A percentile compares a stretch with the other conserved stretches of the same genome.
Evolutionary conservation across 495 filamentous ascomycete species (phyloP).

Genomic region (Daldinia decipiens): DNA sequence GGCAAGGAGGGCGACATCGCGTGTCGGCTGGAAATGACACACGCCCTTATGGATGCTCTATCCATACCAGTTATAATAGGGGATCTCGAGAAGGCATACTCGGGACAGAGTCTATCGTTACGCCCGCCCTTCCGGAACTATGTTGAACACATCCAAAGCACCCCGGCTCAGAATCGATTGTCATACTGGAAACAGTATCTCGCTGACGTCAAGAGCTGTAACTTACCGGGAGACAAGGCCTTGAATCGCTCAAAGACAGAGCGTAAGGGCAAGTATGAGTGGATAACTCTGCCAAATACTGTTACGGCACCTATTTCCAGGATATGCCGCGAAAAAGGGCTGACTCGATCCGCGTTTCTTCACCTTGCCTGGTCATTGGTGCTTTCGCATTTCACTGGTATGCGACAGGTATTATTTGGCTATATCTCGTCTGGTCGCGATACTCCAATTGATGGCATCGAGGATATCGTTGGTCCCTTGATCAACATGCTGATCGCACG

Average conservation of each 20-base stretch:
- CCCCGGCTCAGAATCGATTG: neutral
- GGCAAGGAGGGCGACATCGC: neutral
- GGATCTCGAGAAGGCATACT: neutral
- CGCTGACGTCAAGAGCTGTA: neutral
- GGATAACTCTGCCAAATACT: neutral
- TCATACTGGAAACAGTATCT: neutral
- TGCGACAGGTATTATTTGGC: neutral
- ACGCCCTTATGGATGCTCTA: neutral
- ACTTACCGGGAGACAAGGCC: neutral
- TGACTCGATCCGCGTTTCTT: slow-evolving; percentile 34
- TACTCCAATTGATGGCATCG: neutral
- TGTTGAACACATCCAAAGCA: neutral
- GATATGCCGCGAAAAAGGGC: neutral
- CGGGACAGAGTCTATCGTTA: neutral
- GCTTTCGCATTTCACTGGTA: slow-evolving; percentile 43
- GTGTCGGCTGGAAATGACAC: neutral
- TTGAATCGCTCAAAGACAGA: neutral
- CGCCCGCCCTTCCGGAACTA: neutral
- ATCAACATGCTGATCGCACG: slow-evolving; percentile 3
- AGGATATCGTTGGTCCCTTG: neutral
- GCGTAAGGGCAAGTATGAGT: slow-evolving; percentile 45
- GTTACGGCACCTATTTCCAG: neutral
- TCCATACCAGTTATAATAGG: neutral
- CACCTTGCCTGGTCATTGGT: slow-evolving; percentile 55
- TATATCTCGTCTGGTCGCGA: slow-evolving; percentile 1